These are phyloP conservation scores for Neocucurbitaria cava DNA, from an alignment of 2,329 filamentous ascomycete genomes.

Conservation along the genomic window DNA sequence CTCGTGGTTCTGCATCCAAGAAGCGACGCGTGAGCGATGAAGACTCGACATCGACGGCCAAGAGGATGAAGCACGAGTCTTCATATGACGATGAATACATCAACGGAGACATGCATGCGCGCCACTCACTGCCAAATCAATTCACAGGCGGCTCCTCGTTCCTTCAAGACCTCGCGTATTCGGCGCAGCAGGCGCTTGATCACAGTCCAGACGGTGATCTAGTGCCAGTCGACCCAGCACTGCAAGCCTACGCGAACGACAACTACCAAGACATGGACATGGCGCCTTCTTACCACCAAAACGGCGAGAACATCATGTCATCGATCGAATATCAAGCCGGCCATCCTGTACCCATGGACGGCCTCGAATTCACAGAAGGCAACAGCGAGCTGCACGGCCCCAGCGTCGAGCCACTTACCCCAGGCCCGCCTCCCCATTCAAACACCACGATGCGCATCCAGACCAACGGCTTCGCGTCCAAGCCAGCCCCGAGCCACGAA, in stretches of 20 bases:
- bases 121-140: conserved; percentile 32
- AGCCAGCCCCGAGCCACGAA: conserved; percentile 5
- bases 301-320: conserved; percentile 39
- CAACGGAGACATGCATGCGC: conserved; percentile 30
- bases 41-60: conserved; percentile 24
- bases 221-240: conserved; percentile 39
- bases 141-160: conserved; percentile 26
- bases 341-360: conserved; percentile 21
- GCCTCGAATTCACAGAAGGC: conserved; percentile 14
- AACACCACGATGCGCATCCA: conserved; percentile 12
- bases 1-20: conserved; percentile 62
- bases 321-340: conserved; percentile 41
- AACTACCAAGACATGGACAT: conserved; percentile 23
- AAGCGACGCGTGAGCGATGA: conserved; percentile 58
- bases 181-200: conserved; percentile 36
- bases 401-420: conserved; percentile 37
- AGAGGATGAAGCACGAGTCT: conserved; percentile 40
- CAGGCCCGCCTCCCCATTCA: conserved; percentile 22
- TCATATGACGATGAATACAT: conserved; percentile 30
- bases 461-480: conserved; percentile 19
- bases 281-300: conserved; percentile 19
- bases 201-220: conserved; percentile 29
- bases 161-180: conserved; percentile 38
- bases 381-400: conserved; percentile 23
- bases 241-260: conserved; percentile 30